phyloP scores from a whole-genome alignment of 257 asterid species.

The Handroanthus guayacan region DNA sequence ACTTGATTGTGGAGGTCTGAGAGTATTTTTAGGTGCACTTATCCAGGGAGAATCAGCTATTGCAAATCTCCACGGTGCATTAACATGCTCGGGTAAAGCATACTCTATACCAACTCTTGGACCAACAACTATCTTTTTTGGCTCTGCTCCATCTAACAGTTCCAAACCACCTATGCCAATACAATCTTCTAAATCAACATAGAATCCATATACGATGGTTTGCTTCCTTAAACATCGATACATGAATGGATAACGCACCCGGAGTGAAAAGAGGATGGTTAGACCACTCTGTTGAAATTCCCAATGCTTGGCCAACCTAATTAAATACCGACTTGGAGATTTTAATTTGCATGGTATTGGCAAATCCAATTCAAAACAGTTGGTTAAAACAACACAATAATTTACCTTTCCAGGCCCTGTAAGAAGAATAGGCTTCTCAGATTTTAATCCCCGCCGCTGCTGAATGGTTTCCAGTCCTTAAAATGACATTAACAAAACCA shows the following conservation, averaged over 20 bases:
- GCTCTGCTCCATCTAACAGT: conserved; percentile 83
- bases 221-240: conserved; percentile 1
- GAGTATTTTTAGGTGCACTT: conserved; percentile 88
- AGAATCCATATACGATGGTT: not conserved
- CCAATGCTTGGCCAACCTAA: conserved; percentile 95
- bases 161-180: conserved; percentile 78
- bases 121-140: conserved; percentile 73
- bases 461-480: conserved; percentile 84
- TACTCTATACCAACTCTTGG: conserved; percentile 91
- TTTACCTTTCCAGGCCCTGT: conserved; percentile 94
- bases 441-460: conserved; percentile 70
- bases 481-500: conserved; percentile 24
- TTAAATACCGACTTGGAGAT: conserved; percentile 2
- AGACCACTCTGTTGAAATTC: conserved; percentile 91
- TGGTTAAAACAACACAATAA: not conserved
- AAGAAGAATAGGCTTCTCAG: conserved; percentile 89
- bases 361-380: not conserved
- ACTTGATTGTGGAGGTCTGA: conserved; percentile 44
- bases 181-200: conserved; percentile 24
- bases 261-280: conserved; percentile 77
- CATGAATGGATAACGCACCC: conserved; percentile 50
- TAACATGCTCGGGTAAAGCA: conserved; percentile 80
- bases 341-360: not conserved
- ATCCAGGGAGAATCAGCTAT: conserved; percentile 82
- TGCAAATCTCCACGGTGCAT: conserved; percentile 92